Base-by-base conservation (phyloP, 768 basidiomycete species). In the Naematelia aurantialba region DNA sequence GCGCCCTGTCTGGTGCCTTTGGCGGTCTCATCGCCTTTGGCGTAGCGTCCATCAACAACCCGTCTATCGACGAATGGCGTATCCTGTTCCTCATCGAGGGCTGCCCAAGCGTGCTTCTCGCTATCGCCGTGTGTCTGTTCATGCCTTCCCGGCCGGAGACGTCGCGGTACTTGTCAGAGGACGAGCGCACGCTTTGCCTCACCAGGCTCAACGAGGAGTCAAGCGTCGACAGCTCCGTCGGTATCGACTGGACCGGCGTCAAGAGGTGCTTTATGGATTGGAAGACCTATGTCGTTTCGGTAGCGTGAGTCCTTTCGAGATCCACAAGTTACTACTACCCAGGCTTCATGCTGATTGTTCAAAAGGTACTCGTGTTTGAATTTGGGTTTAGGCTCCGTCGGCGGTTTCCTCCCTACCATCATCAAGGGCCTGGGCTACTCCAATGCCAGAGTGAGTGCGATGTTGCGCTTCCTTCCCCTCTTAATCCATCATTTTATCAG, bases 21-120 rank as follows among this genome's bases (percentile, higher is more conserved):
- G 72, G 72, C 26, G 76, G 76, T 52, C 58, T 78, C 27, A 68
- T 76, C 59, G 48, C 67, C 3, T 77, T 61, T 55, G 74, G 70
- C 27, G 67, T 63, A 0, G 47, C 52, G 1, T 58, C 56, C 30
- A 77, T 80, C 55, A 55, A 67, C 8, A 22, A 67, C 48, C 49
- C 70, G 0, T 31, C 51, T 12, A 68, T 76, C 46, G 65, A 55
- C 0, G 62, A 67, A 57, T 76, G 71, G 70, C 46, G 71, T 5
- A 77, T 79, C 53, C 74, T 80, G 5, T 80, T 80, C 72, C 66
- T 80, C 45, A 76, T 80, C 61, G 78, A 79, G 60, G 79, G 79
- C 4, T 52, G 55, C 30, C 79, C 79, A 0, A 72, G 72, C 3
- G 56, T 80, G 27, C 1, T 78, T 10, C 72, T 80, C 31, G 79